Conservation (phyloP, 192 early-diverging fungal species). For the Mortierella claussenii region DNA sequence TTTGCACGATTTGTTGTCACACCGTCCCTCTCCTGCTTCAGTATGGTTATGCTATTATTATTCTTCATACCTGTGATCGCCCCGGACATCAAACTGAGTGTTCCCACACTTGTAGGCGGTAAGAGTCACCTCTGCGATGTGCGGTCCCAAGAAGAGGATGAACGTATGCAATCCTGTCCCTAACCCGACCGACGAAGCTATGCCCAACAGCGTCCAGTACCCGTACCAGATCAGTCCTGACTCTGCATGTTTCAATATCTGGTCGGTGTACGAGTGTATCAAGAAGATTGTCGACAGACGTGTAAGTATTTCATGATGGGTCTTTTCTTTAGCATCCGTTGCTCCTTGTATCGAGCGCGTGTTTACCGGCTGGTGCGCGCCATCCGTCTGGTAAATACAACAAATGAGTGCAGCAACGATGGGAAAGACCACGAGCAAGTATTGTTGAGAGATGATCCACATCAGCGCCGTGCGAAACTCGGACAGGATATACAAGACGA, state of each 20-base stretch:
- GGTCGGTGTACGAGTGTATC: too few relatives aligned
- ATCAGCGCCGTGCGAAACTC: slow-evolving; percentile 45
- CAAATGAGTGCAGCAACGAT: slow-evolving; percentile 28
- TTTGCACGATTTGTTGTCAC: too few relatives aligned
- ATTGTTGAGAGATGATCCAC: slow-evolving; percentile 53
- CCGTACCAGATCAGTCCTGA: slow-evolving; percentile 80
- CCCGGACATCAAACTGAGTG: slow-evolving; percentile 76
- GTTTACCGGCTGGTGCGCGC: slow-evolving; percentile 66
- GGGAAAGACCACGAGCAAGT: slow-evolving; percentile 40
- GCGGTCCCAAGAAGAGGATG: slow-evolving; percentile 91
- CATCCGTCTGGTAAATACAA: slow-evolving; percentile 61
- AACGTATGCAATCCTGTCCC: slow-evolving; percentile 97
- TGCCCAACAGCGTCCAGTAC: slow-evolving; percentile 89
- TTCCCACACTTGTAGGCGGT: slow-evolving; percentile 85
- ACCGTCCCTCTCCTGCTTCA: too few relatives aligned
- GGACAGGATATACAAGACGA: slow-evolving; percentile 50
- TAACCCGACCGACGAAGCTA: slow-evolving; percentile 90
- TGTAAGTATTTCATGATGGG: too few relatives aligned
- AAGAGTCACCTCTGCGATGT: slow-evolving; percentile 89
- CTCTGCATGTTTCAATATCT: slow-evolving; percentile 61
- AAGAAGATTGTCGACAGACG: too few relatives aligned
- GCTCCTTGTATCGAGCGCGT: too few relatives aligned
- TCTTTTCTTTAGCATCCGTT: too few relatives aligned
- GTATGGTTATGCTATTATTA: too few relatives aligned
- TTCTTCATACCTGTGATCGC: slow-evolving; percentile 79